Percentiles rank a stretch among this genome's conserved stretches.
phyloP scores from a whole-genome alignment of 768 basidiomycete species.

The Tylopilus sp. region DNA sequence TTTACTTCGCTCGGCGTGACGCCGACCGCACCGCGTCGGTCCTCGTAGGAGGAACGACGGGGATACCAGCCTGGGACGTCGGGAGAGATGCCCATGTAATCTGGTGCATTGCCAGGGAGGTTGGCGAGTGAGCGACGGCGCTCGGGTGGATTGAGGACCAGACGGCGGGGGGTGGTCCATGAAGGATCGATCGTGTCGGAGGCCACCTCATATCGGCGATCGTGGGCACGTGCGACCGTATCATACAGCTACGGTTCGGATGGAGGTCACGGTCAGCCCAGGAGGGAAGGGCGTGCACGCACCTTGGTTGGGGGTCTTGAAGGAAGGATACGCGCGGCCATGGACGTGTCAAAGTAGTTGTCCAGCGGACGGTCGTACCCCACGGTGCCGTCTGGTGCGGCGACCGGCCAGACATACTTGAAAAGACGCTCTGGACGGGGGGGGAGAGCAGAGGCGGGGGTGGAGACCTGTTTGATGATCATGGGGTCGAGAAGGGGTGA shows the following conservation, averaged over 20 bases:
- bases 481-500: conserved; percentile 9
- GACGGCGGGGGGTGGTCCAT: conserved; percentile 8
- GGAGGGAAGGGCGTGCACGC: not conserved
- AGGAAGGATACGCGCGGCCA: conserved; percentile 17
- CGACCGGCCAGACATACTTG: conserved; percentile 10
- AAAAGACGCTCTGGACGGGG: conserved; percentile 9
- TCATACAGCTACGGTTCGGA: conserved; percentile 27
- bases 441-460: conserved; percentile 12
- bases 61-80: conserved; percentile 21
- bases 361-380: conserved; percentile 22
- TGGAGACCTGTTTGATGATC: conserved; percentile 1
- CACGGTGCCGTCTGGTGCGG: conserved; percentile 12
- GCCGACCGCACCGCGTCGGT: conserved; percentile 17
- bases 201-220: conserved; percentile 16
- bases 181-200: conserved; percentile 12
- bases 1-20: conserved; percentile 29
- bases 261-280: not conserved
- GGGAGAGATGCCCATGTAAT: conserved; percentile 26
- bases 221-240: conserved; percentile 26
- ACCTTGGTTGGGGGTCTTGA: conserved; percentile 13
- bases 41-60: conserved; percentile 26
- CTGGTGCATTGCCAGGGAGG: conserved; percentile 11
- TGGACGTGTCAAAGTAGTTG: conserved; percentile 25
- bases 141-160: conserved; percentile 12
- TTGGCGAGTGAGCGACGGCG: conserved; percentile 15